Evolutionary conservation across 495 filamentous ascomycete genomes (phyloP).

Genomic region (Penicillium dipodomyicola): DNA sequence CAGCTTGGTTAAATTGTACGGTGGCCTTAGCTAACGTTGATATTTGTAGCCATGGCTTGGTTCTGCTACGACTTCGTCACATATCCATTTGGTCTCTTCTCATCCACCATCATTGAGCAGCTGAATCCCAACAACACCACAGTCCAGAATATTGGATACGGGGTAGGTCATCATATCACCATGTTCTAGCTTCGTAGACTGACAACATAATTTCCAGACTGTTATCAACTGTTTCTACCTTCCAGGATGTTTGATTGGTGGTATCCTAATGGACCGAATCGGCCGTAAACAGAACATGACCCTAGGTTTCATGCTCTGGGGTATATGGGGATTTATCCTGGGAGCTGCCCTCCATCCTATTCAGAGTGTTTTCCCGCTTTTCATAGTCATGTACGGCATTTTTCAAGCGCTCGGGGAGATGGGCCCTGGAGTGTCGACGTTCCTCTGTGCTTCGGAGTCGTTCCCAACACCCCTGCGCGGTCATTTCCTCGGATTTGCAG

Average conservation of each 20-base stretch:
- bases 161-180: constrained; percentile 10
- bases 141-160: constrained; percentile 45
- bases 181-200: not conserved
- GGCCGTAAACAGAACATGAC: constrained; percentile 48
- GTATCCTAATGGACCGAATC: constrained; percentile 47
- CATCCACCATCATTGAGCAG: constrained; percentile 37
- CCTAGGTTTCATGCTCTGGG: constrained; percentile 42
- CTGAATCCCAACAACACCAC: constrained; percentile 41
- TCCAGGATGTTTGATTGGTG: constrained; percentile 48
- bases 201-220: constrained; percentile 18
- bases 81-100: constrained; percentile 42
- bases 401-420: constrained; percentile 48
- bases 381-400: constrained; percentile 52
- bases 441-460: constrained; percentile 45
- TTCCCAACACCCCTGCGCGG: constrained; percentile 53
- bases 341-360: constrained; percentile 44
- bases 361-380: constrained; percentile 45
- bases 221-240: constrained; percentile 52
- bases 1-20: not conserved
- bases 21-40: not conserved
- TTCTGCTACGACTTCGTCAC: constrained; percentile 46
- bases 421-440: constrained; percentile 48
- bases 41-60: constrained; percentile 31
- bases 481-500: constrained; percentile 48
- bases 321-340: constrained; percentile 47